A percentile compares a stretch with the other conserved stretches of the same genome.
These are phyloP conservation scores for Xylaria sp. DNA, from an alignment of 2,329 filamentous ascomycete genomes.

Conservation along the genomic window DNA sequence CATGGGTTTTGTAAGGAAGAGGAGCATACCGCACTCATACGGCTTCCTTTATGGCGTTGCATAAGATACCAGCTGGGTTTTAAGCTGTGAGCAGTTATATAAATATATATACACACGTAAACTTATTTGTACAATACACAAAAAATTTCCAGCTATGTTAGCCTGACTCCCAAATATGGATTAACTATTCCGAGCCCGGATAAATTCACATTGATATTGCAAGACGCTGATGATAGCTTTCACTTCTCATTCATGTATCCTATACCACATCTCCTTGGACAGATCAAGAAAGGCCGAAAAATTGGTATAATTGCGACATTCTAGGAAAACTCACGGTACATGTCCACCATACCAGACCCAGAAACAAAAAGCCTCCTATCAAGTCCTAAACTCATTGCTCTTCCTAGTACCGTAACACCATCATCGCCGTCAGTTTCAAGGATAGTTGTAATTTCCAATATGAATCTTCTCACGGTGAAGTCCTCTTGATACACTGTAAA, in stretches of 20 bases:
- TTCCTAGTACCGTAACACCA: conserved; percentile 2
- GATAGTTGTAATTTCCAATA: background rate
- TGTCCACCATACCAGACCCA: background rate
- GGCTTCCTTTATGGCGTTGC: conserved; percentile 10
- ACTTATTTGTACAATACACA: conserved; percentile 7
- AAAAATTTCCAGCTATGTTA: background rate
- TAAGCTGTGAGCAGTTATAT: conserved; percentile 5
- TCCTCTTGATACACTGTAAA: background rate
- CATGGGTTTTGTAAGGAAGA: conserved; percentile 13
- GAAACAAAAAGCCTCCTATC: background rate
- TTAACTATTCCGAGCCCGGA: background rate
- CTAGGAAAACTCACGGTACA: conserved; percentile 11
- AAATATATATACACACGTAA: too few relatives aligned
- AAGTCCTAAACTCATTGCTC: background rate
- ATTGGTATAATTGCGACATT: conserved; percentile 32
- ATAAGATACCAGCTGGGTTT: conserved; percentile 6
- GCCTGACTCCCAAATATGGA: background rate
- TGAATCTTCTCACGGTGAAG: background rate
- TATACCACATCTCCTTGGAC: background rate
- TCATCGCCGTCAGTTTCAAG: conserved; percentile 34
- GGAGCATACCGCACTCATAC: conserved; percentile 15
- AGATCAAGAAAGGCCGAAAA: conserved; percentile 1
- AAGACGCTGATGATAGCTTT: background rate
- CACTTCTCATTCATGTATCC: background rate
- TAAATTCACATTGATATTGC: background rate